These are phyloP conservation scores for Seiridium cupressi DNA, from an alignment of 2,329 filamentous ascomycete genomes.

Conservation along the genomic window DNA sequence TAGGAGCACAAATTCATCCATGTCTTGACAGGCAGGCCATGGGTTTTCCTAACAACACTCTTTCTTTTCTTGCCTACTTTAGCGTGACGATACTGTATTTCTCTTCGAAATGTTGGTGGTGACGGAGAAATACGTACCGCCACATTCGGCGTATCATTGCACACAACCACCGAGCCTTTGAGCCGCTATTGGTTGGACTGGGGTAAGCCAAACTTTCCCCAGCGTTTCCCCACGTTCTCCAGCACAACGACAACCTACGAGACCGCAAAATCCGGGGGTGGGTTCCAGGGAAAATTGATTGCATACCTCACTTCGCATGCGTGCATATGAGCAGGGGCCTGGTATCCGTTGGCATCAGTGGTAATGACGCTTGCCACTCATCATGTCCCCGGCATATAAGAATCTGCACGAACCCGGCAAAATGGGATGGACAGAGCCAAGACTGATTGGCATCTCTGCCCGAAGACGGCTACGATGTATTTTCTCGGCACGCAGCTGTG, in stretches of 20 bases:
- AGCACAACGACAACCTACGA: background rate
- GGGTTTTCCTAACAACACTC: too few species aligned
- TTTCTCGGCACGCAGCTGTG: background rate
- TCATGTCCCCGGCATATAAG: background rate
- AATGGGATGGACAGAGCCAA: background rate
- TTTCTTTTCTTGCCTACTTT: background rate
- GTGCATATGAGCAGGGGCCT: background rate
- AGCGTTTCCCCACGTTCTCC: constrained; percentile 1
- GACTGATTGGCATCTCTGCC: background rate
- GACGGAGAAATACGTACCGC: constrained; percentile 6
- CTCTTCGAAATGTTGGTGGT: background rate
- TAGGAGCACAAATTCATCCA: too few species aligned
- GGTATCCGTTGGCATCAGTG: background rate
- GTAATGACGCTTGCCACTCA: background rate
- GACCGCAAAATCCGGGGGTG: background rate
- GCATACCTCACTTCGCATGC: background rate
- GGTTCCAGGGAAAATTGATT: background rate
- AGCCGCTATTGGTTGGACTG: background rate
- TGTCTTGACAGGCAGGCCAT: too few species aligned
- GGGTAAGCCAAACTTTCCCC: background rate
- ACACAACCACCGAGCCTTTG: constrained; percentile 1
- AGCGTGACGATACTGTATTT: background rate
- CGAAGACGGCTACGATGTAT: background rate
- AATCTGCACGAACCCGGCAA: background rate
- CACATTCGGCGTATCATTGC: constrained; percentile 8